Evolutionary conservation across 805 yeast genomes (phyloP).

Genomic region (Dipodascus geniculatus): DNA sequence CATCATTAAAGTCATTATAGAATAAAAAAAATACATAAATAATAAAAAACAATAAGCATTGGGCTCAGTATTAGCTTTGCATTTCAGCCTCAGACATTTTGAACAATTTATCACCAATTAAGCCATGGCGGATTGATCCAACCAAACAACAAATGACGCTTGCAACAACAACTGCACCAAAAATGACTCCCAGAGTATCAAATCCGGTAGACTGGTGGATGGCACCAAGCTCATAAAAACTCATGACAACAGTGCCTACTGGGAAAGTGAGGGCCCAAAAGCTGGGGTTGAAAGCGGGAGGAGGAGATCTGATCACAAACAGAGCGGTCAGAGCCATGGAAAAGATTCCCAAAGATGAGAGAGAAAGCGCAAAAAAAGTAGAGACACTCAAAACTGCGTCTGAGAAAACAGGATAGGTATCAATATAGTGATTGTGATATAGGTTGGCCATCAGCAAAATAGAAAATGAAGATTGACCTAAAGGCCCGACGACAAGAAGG

Average conservation of each 20-base stretch:
- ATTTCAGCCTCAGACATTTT: conserved; percentile 9
- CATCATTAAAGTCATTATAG: neutral
- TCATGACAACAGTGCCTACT: conserved; percentile 65
- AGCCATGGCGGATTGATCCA: conserved; percentile 18
- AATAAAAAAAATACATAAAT: neutral
- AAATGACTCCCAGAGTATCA: conserved; percentile 49
- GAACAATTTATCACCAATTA: conserved; percentile 5
- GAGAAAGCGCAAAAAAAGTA: conserved; percentile 31
- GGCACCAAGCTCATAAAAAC: conserved; percentile 40
- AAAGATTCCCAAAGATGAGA: conserved; percentile 47
- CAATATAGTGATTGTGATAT: conserved; percentile 19
- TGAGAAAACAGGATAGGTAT: conserved; percentile 18
- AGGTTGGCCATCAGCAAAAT: conserved; percentile 44
- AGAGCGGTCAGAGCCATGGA: conserved; percentile 36
- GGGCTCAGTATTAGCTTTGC: neutral
- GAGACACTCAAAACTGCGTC: conserved; percentile 19
- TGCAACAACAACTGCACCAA: conserved; percentile 40
- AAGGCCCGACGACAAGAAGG: conserved; percentile 70
- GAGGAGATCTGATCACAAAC: conserved; percentile 26
- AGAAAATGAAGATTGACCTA: conserved; percentile 78
- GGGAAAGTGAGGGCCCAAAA: conserved; percentile 92
- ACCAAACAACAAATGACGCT: conserved; percentile 31
- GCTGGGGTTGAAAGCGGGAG: conserved; percentile 34
- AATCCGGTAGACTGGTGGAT: conserved; percentile 37
- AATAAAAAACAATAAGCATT: too few species aligned